Evolutionary conservation across 306 rosid genomes (phyloP).

Genomic region (Ziziphus jujuba): DNA sequence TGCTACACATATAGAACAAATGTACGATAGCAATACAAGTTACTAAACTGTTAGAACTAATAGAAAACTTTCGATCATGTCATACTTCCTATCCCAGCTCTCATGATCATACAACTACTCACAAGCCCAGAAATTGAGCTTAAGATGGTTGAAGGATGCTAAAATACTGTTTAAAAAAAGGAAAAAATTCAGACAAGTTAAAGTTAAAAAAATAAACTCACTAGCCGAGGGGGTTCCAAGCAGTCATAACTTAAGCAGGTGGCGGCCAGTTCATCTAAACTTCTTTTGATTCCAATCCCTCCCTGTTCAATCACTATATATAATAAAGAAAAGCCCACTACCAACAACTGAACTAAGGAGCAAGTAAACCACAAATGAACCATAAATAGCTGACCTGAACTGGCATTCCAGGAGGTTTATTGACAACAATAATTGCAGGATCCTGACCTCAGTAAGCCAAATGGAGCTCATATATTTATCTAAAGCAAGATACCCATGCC

Average conservation of each 20-base stretch:
- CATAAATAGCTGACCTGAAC: slow-evolving; percentile 61
- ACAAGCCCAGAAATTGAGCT: neutral
- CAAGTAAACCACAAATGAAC: neutral
- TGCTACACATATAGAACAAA: too few species aligned
- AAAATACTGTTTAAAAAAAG: neutral
- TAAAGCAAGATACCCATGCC: neutral
- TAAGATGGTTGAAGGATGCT: neutral
- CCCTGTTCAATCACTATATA: slow-evolving; percentile 53
- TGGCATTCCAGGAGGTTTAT: slow-evolving; percentile 93
- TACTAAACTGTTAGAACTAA: neutral
- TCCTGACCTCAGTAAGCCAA: slow-evolving; percentile 47
- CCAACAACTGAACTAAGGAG: neutral
- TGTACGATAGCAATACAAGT: neutral
- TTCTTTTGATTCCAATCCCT: slow-evolving; percentile 67
- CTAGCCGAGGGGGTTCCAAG: slow-evolving; percentile 81
- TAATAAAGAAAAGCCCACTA: slow-evolving; percentile 7
- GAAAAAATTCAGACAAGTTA: neutral
- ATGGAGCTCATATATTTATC: neutral
- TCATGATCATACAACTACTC: neutral
- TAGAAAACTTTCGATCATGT: neutral
- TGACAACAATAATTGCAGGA: slow-evolving; percentile 69
- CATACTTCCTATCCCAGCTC: neutral
- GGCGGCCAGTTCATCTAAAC: slow-evolving; percentile 81
- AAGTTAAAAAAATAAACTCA: slow-evolving; percentile 39
- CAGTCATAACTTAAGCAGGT: slow-evolving; percentile 64